Percentiles rank a stretch among this genome's conserved stretches.
Evolutionary conservation across 2,329 filamentous ascomycete species (phyloP).

Genomic region (Ceratocystis variospora): DNA sequence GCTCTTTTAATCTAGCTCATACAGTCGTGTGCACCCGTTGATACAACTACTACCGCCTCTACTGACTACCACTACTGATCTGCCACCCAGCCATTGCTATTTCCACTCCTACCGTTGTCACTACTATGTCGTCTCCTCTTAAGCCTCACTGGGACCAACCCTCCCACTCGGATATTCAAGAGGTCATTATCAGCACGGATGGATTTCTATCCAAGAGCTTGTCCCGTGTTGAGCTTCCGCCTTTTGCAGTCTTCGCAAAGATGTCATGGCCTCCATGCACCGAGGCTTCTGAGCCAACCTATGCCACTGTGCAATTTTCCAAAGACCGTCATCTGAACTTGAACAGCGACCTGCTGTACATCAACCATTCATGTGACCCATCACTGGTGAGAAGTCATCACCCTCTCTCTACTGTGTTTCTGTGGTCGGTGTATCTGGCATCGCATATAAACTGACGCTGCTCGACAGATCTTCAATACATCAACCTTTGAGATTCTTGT

Average conservation of each 20-base stretch:
- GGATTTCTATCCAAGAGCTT: constrained; percentile 48
- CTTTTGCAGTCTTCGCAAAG: constrained; percentile 53
- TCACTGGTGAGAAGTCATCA: constrained; percentile 38
- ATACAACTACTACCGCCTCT: not conserved
- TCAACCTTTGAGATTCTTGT: constrained; percentile 43
- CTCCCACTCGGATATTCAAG: constrained; percentile 44
- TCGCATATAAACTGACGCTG: not conserved
- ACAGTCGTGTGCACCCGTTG: not conserved
- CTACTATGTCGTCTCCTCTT: constrained; percentile 37
- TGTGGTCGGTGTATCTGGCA: not conserved
- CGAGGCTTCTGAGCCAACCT: constrained; percentile 41
- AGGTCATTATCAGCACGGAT: constrained; percentile 40
- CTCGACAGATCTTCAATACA: constrained; percentile 44
- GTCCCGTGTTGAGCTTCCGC: constrained; percentile 40
- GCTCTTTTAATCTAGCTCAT: not conserved
- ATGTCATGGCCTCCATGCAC: constrained; percentile 51
- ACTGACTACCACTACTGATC: not conserved
- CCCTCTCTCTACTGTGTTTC: not conserved
- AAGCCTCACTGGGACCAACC: constrained; percentile 46
- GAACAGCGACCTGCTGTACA: constrained; percentile 53
- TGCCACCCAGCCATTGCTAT: too few species aligned
- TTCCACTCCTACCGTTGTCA: constrained; percentile 14
- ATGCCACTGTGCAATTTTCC: constrained; percentile 50
- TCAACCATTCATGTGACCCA: constrained; percentile 55
- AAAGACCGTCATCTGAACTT: constrained; percentile 43